Evolutionary conservation across 768 basidiomycete species (phyloP).

Genomic region (Mycena polygramma): DNA sequence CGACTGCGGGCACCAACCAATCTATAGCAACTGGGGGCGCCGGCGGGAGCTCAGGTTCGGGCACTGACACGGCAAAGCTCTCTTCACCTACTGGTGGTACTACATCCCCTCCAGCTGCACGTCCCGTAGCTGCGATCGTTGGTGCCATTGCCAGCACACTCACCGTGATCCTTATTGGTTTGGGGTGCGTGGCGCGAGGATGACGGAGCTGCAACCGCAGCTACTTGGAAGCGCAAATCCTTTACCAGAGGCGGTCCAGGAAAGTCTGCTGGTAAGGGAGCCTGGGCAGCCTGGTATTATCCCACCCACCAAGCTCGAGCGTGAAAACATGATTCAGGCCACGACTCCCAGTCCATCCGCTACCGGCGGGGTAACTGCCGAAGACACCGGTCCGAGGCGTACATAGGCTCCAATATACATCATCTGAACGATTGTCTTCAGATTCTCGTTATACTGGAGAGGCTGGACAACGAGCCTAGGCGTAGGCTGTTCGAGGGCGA

Average conservation of each 20-base stretch:
- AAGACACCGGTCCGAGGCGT: background rate
- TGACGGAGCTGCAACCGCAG: conserved; percentile 12
- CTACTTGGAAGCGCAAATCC: background rate
- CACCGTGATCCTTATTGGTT: background rate
- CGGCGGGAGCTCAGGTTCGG: background rate
- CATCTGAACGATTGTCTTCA: no score
- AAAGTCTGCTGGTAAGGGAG: background rate
- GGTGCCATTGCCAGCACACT: conserved; percentile 2
- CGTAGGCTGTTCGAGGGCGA: background rate
- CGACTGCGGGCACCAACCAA: no score
- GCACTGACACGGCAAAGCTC: background rate
- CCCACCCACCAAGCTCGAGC: background rate
- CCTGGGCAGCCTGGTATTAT: background rate
- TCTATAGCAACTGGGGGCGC: background rate
- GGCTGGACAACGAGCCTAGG: no score
- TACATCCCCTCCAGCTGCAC: background rate
- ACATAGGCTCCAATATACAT: no score
- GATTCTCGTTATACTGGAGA: no score
- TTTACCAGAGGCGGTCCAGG: background rate
- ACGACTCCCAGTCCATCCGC: background rate
- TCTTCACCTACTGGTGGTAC: background rate
- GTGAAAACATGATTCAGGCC: background rate
- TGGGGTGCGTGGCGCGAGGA: background rate
- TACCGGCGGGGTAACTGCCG: background rate
- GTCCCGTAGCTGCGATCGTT: conserved; percentile 16